These are phyloP conservation scores for Populus alba DNA, from an alignment of 345 rosid genomes.

Conservation along the genomic window DNA sequence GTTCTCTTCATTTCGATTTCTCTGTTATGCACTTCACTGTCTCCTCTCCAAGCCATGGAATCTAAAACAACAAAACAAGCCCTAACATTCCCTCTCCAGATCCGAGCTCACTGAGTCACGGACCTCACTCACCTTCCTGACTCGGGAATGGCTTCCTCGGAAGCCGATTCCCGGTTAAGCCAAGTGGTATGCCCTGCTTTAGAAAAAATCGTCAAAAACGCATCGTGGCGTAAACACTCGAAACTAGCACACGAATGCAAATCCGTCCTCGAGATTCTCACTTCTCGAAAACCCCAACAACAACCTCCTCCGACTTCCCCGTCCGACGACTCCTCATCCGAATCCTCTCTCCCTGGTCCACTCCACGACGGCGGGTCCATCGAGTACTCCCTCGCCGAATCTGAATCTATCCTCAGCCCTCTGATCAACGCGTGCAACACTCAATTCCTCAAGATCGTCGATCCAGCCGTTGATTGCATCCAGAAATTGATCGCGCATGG, in stretches of 20 bases:
- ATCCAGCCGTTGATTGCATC: slow-evolving; percentile 84
- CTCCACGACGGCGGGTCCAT: slow-evolving; percentile 72
- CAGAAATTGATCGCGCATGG: slow-evolving; percentile 91
- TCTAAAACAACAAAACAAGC: not conserved
- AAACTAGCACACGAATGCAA: slow-evolving; percentile 94
- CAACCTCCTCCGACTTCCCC: slow-evolving; percentile 26
- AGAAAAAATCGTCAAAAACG: slow-evolving; percentile 85
- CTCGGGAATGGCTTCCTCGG: slow-evolving; percentile 99
- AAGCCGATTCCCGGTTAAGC: slow-evolving; percentile 94
- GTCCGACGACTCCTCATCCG: slow-evolving; percentile 53
- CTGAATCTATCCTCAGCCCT: slow-evolving; percentile 83
- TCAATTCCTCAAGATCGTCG: slow-evolving; percentile 77
- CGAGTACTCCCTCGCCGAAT: slow-evolving; percentile 74
- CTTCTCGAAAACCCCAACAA: slow-evolving; percentile 39
- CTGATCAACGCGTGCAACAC: slow-evolving; percentile 70
- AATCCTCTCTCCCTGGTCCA: slow-evolving; percentile 64
- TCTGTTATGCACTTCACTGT: not conserved
- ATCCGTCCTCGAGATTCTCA: slow-evolving; percentile 67
- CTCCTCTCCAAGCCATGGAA: slow-evolving; percentile 7
- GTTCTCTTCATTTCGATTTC: not conserved
- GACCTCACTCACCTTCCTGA: slow-evolving; percentile 28
- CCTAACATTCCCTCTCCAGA: slow-evolving; percentile 28
- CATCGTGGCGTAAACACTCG: slow-evolving; percentile 97
- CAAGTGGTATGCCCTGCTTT: slow-evolving; percentile 71
- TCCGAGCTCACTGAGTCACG: slow-evolving; percentile 31